Base-by-base conservation (phyloP, 331 rosid species). In the Stylosanthes scabra region DNA sequence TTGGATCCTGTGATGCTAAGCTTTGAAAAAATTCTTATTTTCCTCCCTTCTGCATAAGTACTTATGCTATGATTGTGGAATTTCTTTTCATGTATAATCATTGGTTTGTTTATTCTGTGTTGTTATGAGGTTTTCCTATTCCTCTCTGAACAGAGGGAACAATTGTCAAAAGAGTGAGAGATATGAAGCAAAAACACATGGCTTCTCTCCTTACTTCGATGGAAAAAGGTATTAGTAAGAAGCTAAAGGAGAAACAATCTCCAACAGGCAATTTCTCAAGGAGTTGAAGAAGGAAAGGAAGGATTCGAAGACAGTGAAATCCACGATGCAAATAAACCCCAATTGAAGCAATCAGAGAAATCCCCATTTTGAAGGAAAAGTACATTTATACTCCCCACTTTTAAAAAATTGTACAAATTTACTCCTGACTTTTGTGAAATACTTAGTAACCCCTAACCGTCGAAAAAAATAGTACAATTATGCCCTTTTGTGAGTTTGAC, bases 221-320 rank as follows among this genome's bases (percentile, higher is more conserved):
- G 27, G 96, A 89, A 80, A 89, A 88, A 83, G 98, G 97, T 1
- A 80, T 93, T 2, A 58, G 80, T 57, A 77, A 82, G 78, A 94
- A 84, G 86, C 80, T 94, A 9, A 78, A 63, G 25, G 98, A 86
- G 80, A 83, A 91, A 81, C 86, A 89, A 88, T 42, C 87, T 94
- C 52, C 97, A 94, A 81, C 96, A 88, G 49, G 98, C 88, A 13
- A 89, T 91, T 63, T 91, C 97, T 8, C 89, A 89, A 70, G 96
- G 98, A 45, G 96, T 76, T 8, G 97, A 93, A n/a, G n/a, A n/a
- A n/a, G n/a, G n/a, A n/a, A n/a, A n/a, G n/a, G n/a, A n/a, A n/a
- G n/a, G n/a, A n/a, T n/a, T n/a, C n/a, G n/a, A n/a, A n/a, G n/a
- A n/a, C n/a, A n/a, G n/a, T n/a, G n/a, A n/a, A n/a, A n/a, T n/a